Percentiles rank a stretch among this genome's conserved stretches.
phyloP scores from a whole-genome alignment of 768 basidiomycete genomes.

The Pholiota microspora region DNA sequence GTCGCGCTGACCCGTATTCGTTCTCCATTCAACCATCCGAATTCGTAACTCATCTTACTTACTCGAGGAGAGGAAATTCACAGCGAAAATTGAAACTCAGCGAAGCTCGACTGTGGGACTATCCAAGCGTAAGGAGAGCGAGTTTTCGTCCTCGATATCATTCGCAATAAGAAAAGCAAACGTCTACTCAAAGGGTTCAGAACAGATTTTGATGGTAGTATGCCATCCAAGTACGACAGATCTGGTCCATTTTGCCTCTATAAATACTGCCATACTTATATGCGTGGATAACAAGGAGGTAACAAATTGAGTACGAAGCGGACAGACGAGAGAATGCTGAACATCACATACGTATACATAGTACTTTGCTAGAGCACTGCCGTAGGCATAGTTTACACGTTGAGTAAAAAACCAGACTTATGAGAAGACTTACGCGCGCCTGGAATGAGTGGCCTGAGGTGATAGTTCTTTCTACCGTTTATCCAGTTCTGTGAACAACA shows the following conservation, averaged over 20 bases:
- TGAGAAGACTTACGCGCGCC: too few species aligned
- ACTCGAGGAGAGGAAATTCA: conserved; percentile 2
- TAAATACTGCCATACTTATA: conserved; percentile 4
- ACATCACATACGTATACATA: not conserved
- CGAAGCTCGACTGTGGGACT: conserved; percentile 9
- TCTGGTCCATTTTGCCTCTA: conserved; percentile 2
- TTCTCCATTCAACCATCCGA: conserved; percentile 1
- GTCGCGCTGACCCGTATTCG: conserved; percentile 4
- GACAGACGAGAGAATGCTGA: not conserved
- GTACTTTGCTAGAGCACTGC: too few species aligned
- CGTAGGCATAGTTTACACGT: not conserved
- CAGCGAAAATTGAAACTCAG: conserved; percentile 17
- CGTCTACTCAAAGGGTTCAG: not conserved
- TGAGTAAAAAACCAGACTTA: not conserved
- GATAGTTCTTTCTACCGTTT: too few species aligned
- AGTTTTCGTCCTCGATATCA: too few species aligned
- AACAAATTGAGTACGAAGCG: not conserved
- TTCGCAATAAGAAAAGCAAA: not conserved
- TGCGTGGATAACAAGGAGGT: not conserved
- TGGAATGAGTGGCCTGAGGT: too few species aligned
- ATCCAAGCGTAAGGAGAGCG: too few species aligned
- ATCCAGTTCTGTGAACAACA: conserved; percentile 32
- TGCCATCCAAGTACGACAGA: not conserved
- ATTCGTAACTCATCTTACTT: conserved; percentile 10
- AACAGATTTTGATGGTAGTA: not conserved